phyloP scores from a whole-genome alignment of 2,329 filamentous ascomycete species.

The Tolypocladium album region DNA sequence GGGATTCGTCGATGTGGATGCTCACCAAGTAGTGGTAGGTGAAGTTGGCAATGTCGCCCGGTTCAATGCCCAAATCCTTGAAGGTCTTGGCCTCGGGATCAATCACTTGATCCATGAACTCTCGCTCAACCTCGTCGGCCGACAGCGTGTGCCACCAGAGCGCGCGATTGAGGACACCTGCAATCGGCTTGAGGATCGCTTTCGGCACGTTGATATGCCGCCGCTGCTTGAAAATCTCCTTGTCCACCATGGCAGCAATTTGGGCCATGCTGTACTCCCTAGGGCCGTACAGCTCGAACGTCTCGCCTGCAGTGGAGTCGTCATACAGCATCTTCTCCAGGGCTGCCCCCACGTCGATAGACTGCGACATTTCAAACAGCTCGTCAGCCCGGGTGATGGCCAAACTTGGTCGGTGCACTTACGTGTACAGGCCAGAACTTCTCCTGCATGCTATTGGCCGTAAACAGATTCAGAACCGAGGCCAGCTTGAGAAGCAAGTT shows the following conservation, averaged over 20 bases:
- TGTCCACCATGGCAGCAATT: conserved; percentile 79
- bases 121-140: conserved; percentile 77
- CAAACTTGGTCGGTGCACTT: conserved; percentile 15
- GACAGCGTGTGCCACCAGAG: conserved; percentile 86
- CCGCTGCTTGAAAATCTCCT: conserved; percentile 82
- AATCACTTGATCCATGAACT: conserved; percentile 88
- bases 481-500: conserved; percentile 81
- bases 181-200: conserved; percentile 62
- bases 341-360: conserved; percentile 79
- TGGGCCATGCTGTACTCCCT: conserved; percentile 85
- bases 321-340: conserved; percentile 86
- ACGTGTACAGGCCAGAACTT: conserved; percentile 87
- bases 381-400: background rate
- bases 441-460: conserved; percentile 88
- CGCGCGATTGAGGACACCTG: conserved; percentile 63
- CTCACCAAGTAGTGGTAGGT: conserved; percentile 91
- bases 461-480: conserved; percentile 69
- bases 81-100: conserved; percentile 91
- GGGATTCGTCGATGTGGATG: conserved; percentile 9
- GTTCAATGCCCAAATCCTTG: conserved; percentile 83
- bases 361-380: conserved; percentile 32
- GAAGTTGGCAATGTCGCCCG: conserved; percentile 72
- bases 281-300: conserved; percentile 88
- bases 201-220: conserved; percentile 89
- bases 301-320: conserved; percentile 81